Percentiles rank a stretch among this genome's conserved stretches.
These are phyloP conservation scores for Plasmodium knowlesi DNA, from an alignment of 169 alveolate species.

Conservation along the genomic window DNA sequence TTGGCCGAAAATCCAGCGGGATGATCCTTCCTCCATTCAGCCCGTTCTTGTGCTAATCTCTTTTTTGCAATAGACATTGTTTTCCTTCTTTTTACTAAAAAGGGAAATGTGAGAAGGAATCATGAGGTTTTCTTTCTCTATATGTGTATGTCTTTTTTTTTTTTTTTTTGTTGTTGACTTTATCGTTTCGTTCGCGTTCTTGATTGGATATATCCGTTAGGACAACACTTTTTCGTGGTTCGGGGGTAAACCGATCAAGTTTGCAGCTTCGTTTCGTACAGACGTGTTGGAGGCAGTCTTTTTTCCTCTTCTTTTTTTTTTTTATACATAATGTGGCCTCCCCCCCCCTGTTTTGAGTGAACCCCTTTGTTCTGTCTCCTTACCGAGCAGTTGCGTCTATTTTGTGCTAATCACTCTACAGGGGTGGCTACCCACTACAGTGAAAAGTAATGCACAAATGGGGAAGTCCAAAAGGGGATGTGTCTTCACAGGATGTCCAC, in stretches of 20 bases:
- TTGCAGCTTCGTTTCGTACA: neutral
- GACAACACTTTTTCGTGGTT: neutral
- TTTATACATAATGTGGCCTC: neutral
- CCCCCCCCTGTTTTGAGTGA: neutral
- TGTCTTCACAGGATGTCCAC: neutral
- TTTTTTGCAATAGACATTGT: constrained; percentile 89
- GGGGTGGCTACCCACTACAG: neutral
- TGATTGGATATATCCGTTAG: neutral
- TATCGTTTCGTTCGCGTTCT: neutral
- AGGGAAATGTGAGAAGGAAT: neutral
- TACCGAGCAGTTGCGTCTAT: neutral
- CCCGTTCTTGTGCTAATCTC: constrained; percentile 93
- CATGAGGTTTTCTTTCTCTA: neutral
- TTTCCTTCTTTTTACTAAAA: neutral
- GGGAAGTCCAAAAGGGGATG: neutral
- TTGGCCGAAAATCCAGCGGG: constrained; percentile 98
- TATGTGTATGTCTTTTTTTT: neutral
- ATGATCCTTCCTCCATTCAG: constrained; percentile 98
- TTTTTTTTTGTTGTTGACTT: too few relatives aligned
- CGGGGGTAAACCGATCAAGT: neutral
- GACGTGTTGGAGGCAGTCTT: neutral
- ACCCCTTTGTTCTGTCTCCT: neutral
- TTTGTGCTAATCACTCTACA: neutral
- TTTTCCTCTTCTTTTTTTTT: neutral
- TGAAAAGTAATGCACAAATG: neutral